A percentile compares a stretch with the other conserved stretches of the same genome.
phyloP scores from a whole-genome alignment of 768 basidiomycete species.

The Termitomyces heimii region DNA sequence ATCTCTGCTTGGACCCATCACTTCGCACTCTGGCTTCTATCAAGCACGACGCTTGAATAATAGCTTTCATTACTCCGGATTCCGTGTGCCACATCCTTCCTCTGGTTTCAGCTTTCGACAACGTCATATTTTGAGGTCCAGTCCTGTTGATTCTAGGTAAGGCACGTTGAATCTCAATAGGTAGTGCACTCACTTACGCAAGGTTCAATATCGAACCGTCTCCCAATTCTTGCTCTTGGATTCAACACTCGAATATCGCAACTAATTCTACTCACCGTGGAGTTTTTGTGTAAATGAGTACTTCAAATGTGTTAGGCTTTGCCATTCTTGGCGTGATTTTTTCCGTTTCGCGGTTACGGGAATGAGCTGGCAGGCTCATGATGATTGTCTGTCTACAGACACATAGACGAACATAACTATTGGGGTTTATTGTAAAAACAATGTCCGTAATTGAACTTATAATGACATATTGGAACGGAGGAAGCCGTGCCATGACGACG shows the following conservation, averaged over 20 bases:
- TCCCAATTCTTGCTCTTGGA: conserved; percentile 7
- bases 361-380: background rate
- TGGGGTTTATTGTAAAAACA: background rate
- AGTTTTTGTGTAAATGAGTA: background rate
- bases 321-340: background rate
- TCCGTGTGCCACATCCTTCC: conserved; percentile 13
- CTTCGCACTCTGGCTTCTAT: conserved; percentile 6
- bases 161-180: background rate
- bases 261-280: background rate
- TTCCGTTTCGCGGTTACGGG: background rate
- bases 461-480: background rate
- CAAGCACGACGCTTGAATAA: conserved; percentile 10
- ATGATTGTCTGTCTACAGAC: background rate
- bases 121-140: conserved; percentile 5
- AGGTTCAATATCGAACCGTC: conserved; percentile 5
- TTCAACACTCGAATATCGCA: background rate
- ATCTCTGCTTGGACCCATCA: conserved; percentile 11
- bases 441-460: background rate
- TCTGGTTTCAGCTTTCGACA: conserved; percentile 7
- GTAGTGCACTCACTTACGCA: background rate
- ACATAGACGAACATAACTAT: conserved; percentile 7
- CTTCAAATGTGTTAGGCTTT: background rate
- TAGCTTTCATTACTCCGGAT: conserved; percentile 4
- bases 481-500: conserved; percentile 1
- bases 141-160: conserved; percentile 10